These are phyloP conservation scores for Herpetomonas muscarum DNA, from an alignment of 208 protist genomes.

Conservation along the genomic window DNA sequence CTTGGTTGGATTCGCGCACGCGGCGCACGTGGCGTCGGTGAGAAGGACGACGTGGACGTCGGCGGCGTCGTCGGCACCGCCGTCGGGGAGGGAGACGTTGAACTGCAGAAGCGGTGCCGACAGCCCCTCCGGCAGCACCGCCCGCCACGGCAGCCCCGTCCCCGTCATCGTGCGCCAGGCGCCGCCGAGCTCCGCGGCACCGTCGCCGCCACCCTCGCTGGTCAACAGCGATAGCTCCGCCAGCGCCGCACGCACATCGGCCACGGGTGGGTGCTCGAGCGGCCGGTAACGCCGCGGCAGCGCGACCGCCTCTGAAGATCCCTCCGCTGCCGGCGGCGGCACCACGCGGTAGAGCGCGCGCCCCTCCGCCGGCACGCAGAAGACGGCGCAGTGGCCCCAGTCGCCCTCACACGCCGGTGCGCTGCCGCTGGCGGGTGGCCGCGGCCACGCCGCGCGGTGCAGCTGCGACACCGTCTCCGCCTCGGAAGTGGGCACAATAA, in stretches of 20 bases:
- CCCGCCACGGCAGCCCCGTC: slow-evolving; percentile 5
- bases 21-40: slow-evolving; percentile 34
- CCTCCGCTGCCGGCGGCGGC: background rate
- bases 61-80: background rate
- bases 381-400: too few relatives aligned
- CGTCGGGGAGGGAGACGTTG: background rate
- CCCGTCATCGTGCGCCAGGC: background rate
- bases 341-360: slow-evolving; percentile 9
- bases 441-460: too few relatives aligned
- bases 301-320: background rate
- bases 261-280: background rate
- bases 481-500: too few relatives aligned
- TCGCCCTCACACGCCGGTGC: too few relatives aligned
- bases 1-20: slow-evolving; percentile 35
- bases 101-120: slow-evolving; percentile 9
- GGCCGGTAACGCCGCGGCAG: background rate
- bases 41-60: slow-evolving; percentile 25
- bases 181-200: slow-evolving; percentile 3
- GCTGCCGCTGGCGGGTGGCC: too few relatives aligned
- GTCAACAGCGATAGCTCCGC: background rate
- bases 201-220: background rate
- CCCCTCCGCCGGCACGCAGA: background rate
- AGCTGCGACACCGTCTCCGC: too few relatives aligned
- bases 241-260: background rate
- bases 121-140: slow-evolving; percentile 6